Percentiles rank a stretch among this genome's conserved stretches.
Evolutionary conservation across 192 early-diverging fungal genomes (phyloP).

Genomic region (Podila horticola): DNA sequence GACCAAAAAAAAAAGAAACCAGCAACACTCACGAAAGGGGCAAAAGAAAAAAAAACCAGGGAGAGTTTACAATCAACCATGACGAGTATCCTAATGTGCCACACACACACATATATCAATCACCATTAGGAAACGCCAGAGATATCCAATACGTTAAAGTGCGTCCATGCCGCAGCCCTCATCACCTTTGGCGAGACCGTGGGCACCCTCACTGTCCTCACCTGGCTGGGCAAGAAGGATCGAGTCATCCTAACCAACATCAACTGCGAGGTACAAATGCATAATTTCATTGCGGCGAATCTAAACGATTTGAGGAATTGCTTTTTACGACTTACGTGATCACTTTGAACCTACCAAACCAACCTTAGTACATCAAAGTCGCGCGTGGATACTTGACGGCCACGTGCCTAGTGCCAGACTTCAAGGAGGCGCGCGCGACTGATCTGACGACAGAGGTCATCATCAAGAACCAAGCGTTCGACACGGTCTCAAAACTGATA

Average conservation of each 20-base stretch:
- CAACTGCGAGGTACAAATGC: slow-evolving; percentile 48
- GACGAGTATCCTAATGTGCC: background rate
- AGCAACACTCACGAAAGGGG: background rate
- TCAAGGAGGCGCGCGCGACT: background rate
- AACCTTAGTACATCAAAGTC: slow-evolving; percentile 20
- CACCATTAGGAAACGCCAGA: slow-evolving; percentile 52
- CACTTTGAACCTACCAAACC: background rate
- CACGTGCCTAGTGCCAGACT: background rate
- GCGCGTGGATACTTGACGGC: slow-evolving; percentile 28
- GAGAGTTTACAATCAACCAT: background rate
- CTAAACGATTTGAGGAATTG: background rate
- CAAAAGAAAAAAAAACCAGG: slow-evolving; percentile 1
- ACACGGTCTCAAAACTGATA: slow-evolving; percentile 38
- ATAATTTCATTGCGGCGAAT: too few species aligned
- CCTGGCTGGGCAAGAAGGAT: slow-evolving; percentile 54
- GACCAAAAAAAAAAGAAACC: too few species aligned
- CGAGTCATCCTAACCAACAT: slow-evolving; percentile 54
- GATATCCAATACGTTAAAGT: slow-evolving; percentile 55
- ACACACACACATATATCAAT: background rate
- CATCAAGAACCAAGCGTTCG: slow-evolving; percentile 28
- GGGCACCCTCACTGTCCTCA: slow-evolving; percentile 56
- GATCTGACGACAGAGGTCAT: slow-evolving; percentile 14
- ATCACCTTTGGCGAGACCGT: slow-evolving; percentile 62
- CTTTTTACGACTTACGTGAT: background rate
- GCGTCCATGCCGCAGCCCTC: slow-evolving; percentile 60